A percentile compares a stretch with the other conserved stretches of the same genome.
These are phyloP conservation scores for Asparagopsis taxiformis DNA, from an alignment of 31 red algal species.

Conservation along the genomic window DNA sequence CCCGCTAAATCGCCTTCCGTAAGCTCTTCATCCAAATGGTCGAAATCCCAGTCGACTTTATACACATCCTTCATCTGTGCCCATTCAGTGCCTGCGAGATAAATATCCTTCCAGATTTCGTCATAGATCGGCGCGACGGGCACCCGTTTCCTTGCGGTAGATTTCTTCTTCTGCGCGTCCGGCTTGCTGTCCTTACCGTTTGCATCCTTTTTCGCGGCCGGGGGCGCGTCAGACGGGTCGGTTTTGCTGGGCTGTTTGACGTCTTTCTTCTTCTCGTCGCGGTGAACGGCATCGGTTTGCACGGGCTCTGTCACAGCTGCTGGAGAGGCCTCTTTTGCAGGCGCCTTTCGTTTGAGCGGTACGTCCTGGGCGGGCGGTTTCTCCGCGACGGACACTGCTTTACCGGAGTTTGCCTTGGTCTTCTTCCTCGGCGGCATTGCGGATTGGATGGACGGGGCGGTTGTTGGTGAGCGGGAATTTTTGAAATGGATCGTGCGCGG, in stretches of 20 bases:
- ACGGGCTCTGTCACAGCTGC: background rate
- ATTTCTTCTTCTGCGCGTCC: background rate
- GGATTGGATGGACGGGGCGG: background rate
- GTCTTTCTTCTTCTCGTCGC: background rate
- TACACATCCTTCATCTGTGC: conserved; percentile 87
- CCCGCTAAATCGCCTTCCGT: conserved; percentile 52
- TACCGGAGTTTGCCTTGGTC: background rate
- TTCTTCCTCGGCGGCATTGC: background rate
- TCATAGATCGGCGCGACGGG: conserved; percentile 41
- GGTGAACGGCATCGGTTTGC: background rate
- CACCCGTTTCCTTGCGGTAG: background rate
- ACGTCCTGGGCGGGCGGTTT: background rate
- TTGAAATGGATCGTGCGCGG: background rate
- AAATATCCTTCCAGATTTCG: conserved; percentile 89
- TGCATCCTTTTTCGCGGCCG: too few relatives aligned
- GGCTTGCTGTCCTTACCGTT: background rate
- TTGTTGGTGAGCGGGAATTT: background rate
- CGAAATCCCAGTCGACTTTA: conserved; percentile 91
- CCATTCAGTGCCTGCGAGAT: conserved; percentile 97
- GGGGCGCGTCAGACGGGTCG: background rate
- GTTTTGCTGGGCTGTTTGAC: background rate
- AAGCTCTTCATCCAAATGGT: conserved; percentile 91
- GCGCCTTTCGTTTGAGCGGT: background rate
- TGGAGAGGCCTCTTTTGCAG: background rate
- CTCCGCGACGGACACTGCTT: background rate